Conservation (phyloP, 139 green algal species). For the Parachlorella kessleri region DNA sequence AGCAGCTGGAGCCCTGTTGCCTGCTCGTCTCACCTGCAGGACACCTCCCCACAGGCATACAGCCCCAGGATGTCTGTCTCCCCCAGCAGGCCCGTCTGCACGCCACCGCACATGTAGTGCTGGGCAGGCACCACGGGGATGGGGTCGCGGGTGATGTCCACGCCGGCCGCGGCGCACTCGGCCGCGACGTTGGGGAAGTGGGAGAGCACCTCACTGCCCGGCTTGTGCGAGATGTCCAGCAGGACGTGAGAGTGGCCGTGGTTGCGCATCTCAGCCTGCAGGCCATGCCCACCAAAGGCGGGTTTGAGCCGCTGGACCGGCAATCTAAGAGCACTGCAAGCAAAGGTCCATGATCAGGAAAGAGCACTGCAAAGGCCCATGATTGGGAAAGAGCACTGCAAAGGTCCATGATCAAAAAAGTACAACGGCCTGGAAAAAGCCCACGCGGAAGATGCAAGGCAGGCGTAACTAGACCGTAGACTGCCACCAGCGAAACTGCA, state of each 20-base stretch:
- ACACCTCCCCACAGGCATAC: slow-evolving; percentile 94
- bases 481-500: no score
- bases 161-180: slow-evolving; percentile 71
- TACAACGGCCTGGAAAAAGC: no score
- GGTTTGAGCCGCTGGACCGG: no score
- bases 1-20: no score
- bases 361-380: no score
- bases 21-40: slow-evolving; percentile 54
- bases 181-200: slow-evolving; percentile 96
- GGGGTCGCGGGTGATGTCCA: slow-evolving; percentile 92
- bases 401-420: no score
- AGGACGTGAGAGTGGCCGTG: slow-evolving; percentile 78
- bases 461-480: no score
- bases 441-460: no score
- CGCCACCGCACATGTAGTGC: slow-evolving; percentile 99
- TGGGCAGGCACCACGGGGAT: slow-evolving; percentile 96
- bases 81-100: slow-evolving; percentile 84
- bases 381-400: no score
- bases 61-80: slow-evolving; percentile 90
- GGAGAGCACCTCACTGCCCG: slow-evolving; percentile 48
- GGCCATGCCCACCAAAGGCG: slow-evolving; percentile 60
- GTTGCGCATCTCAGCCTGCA: slow-evolving; percentile 66
- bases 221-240: slow-evolving; percentile 93
- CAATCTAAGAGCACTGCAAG: no score
- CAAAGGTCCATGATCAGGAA: no score